A percentile compares a stretch with the other conserved stretches of the same genome.
phyloP scores from a whole-genome alignment of 768 basidiomycete species.

The Suillus discolor region DNA sequence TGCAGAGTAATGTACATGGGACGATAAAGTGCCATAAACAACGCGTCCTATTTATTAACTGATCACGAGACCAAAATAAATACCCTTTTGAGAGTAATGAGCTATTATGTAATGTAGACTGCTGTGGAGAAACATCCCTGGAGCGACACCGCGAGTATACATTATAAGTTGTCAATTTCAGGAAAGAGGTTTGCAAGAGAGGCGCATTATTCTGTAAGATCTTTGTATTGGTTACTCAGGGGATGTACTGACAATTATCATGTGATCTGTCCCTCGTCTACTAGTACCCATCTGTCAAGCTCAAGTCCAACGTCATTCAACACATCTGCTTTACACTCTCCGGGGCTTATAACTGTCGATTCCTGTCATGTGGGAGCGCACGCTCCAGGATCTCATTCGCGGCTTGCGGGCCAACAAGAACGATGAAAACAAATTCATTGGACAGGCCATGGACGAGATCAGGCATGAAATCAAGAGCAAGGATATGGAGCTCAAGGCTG shows the following conservation, averaged over 20 bases:
- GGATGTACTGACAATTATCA: not conserved
- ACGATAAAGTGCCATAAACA: not conserved
- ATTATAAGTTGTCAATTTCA: not conserved
- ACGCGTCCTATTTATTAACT: not conserved
- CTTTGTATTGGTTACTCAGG: not conserved
- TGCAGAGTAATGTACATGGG: not conserved
- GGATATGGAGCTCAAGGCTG: slow-evolving; percentile 97
- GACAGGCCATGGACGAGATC: slow-evolving; percentile 93
- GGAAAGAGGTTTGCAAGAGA: not conserved
- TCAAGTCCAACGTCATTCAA: not conserved
- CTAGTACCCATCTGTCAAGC: not conserved
- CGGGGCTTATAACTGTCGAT: not conserved
- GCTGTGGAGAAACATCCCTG: not conserved
- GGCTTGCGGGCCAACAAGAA: slow-evolving; percentile 95
- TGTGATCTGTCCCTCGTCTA: not conserved
- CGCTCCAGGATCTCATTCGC: slow-evolving; percentile 92
- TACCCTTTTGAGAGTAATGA: not conserved
- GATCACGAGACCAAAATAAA: not conserved
- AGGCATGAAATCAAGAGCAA: slow-evolving; percentile 87
- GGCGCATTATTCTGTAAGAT: not conserved
- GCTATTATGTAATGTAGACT: not conserved
- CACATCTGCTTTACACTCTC: not conserved
- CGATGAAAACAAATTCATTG: slow-evolving; percentile 90
- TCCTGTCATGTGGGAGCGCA: slow-evolving; percentile 87
- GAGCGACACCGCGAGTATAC: not conserved